Percentiles rank a stretch among this genome's conserved stretches.
phyloP scores from a whole-genome alignment of 2,329 filamentous ascomycete species.

The Calonectria henricotiae region DNA sequence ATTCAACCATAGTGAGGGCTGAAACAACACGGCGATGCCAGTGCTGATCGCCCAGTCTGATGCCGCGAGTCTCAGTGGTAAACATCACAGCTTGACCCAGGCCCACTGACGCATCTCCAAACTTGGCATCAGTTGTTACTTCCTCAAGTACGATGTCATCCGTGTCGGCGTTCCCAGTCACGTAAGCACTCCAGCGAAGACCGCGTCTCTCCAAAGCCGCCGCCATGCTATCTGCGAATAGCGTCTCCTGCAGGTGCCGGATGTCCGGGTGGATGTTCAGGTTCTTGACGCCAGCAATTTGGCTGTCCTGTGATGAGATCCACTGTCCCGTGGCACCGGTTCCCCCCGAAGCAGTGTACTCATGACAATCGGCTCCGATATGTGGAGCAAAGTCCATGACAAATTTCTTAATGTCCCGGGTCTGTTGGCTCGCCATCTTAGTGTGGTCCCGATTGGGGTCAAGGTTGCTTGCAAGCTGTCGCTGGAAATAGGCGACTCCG shows the following conservation, averaged over 20 bases:
- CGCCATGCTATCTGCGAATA: slow-evolving; percentile 45
- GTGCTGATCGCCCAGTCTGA: slow-evolving; percentile 55
- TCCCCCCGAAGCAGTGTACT: slow-evolving; percentile 49
- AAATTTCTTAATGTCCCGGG: slow-evolving; percentile 49
- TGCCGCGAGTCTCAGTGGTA: slow-evolving; percentile 51
- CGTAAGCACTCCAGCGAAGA: slow-evolving; percentile 52
- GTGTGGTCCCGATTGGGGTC: slow-evolving; percentile 54
- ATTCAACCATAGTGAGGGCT: slow-evolving; percentile 48
- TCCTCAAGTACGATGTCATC: slow-evolving; percentile 49
- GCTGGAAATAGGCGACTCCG: slow-evolving; percentile 53
- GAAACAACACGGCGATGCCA: slow-evolving; percentile 55
- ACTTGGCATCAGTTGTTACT: slow-evolving; percentile 49
- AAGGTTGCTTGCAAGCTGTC: slow-evolving; percentile 49
- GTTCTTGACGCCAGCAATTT: slow-evolving; percentile 53
- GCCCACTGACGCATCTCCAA: slow-evolving; percentile 50
- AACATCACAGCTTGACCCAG: slow-evolving; percentile 52
- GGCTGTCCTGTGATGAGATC: slow-evolving; percentile 50
- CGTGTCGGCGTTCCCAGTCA: slow-evolving; percentile 41
- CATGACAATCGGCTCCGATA: slow-evolving; percentile 51
- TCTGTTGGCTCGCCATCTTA: slow-evolving; percentile 49
- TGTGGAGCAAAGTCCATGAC: slow-evolving; percentile 49
- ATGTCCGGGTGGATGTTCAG: slow-evolving; percentile 53
- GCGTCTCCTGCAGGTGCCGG: slow-evolving; percentile 46
- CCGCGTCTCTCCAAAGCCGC: slow-evolving; percentile 45
- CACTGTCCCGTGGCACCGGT: slow-evolving; percentile 49